Conservation (phyloP, 2,329 filamentous ascomycete species). For the Achaetomium macrosporum region DNA sequence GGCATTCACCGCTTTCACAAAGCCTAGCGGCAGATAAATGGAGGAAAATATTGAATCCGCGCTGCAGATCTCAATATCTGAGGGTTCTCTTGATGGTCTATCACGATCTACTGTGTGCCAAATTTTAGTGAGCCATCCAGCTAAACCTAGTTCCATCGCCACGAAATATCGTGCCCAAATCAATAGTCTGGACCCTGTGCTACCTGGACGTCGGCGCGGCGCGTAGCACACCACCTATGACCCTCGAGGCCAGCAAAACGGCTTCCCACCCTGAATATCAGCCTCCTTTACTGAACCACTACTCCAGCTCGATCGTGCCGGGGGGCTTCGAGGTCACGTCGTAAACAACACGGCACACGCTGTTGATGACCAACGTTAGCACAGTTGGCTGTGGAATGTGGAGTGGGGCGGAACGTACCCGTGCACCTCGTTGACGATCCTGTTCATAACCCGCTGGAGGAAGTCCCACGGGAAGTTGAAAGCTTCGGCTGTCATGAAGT, state of each 20-base stretch:
- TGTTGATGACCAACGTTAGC: not conserved
- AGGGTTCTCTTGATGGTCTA: not conserved
- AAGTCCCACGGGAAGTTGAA: slow-evolving; percentile 23
- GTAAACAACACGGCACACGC: slow-evolving; percentile 21
- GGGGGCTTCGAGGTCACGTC: slow-evolving; percentile 57
- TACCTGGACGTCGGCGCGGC: not conserved
- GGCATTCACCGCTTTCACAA: too few species aligned
- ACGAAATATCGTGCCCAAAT: too few species aligned
- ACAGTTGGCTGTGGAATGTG: not conserved
- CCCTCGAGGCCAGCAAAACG: not conserved
- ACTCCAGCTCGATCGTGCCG: slow-evolving; percentile 71
- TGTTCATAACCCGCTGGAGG: slow-evolving; percentile 22
- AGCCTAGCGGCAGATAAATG: too few species aligned
- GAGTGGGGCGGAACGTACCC: slow-evolving; percentile 8
- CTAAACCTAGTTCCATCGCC: too few species aligned
- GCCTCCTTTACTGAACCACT: slow-evolving; percentile 23
- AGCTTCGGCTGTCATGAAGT: slow-evolving; percentile 70
- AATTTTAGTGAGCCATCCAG: not conserved
- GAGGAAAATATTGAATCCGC: too few species aligned
- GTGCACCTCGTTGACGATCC: slow-evolving; percentile 23
- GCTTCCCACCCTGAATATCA: not conserved
- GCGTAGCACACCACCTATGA: not conserved
- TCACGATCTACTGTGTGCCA: not conserved
- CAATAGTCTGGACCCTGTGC: too few species aligned
- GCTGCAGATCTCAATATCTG: not conserved